Base-by-base conservation (phyloP, 2,329 filamentous ascomycete genomes). In the Stemphylium beticola region DNA sequence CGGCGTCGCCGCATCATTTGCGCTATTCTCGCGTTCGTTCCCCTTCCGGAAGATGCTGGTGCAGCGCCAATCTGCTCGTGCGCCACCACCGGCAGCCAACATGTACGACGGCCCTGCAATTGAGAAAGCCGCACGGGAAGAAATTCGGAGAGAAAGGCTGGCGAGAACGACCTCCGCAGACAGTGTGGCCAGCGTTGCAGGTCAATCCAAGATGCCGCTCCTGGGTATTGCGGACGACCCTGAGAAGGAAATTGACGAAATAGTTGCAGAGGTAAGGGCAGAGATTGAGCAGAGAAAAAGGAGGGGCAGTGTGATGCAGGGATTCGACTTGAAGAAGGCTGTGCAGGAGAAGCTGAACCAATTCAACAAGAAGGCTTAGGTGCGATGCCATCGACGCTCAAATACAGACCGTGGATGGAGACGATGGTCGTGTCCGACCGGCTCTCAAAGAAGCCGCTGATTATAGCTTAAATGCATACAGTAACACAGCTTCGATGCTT, bases 201-300 rank as follows among this genome's bases (percentile, higher is more conserved):
- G n/a, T 12, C 20, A 34, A 26, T 20, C 18, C 75, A 12, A 80
- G 40, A 82, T 86, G 49, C 90, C 90, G 0, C 82, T 91, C 2
- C 78, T 96, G 5, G 93, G 93, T 22, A 81, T 98, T 33, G 88
- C 91, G 1, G 86, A 86, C 60, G 92, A 97, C 71, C 87, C 87
- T 0, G 86, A 87, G 49, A 79, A 81, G 24, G 92, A 96, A 65
- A 81, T 96, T 43, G 87, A 90, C 54, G 91, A 95, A 67, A 90
- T 90, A 24, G 83, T 96, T 9, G 80, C 83, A 33, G 91, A 96
- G 77, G 82, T 96, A 47, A 85, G 81, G 67, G 80, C 79, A 4
- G 92, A 96, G 75, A 84, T 96, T 31, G 87, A 90, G 69, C 82
- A 79, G 62, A 77, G 84, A 53, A 78, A 73, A 47, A 77, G 77